phyloP scores from a whole-genome alignment of 2,329 filamentous ascomycete species.

The Periconia digitata region DNA sequence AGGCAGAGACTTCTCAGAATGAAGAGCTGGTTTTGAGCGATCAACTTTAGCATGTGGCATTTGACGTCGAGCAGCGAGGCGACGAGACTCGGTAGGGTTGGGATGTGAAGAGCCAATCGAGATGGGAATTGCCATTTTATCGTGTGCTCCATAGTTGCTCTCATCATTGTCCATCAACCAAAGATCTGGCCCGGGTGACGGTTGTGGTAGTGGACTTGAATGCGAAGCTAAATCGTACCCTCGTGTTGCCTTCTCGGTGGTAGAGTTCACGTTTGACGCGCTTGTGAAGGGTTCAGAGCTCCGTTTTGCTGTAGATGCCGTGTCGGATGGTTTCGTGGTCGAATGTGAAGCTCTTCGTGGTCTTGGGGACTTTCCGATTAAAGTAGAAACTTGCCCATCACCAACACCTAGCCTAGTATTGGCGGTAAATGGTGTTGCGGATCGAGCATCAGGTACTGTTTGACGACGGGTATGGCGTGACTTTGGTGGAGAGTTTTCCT shows the following conservation, averaged over 20 bases:
- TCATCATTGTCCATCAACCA: constrained; percentile 34
- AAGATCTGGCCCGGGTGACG: constrained; percentile 31
- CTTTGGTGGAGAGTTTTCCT: constrained; percentile 36
- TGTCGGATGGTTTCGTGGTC: constrained; percentile 12
- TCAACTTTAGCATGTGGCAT: constrained; percentile 14
- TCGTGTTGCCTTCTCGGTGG: constrained; percentile 26
- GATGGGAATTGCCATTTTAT: constrained; percentile 37
- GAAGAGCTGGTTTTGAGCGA: constrained; percentile 2
- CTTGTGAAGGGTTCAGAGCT: constrained; percentile 22
- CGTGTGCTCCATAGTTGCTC: constrained; percentile 29
- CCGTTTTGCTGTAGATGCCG: constrained; percentile 12
- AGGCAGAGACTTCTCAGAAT: not conserved
- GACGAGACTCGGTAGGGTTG: constrained; percentile 24
- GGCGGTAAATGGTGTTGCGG: constrained; percentile 4
- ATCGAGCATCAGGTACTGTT: constrained; percentile 22
- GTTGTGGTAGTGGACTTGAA: constrained; percentile 36
- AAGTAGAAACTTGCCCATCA: constrained; percentile 20
- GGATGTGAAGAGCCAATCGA: constrained; percentile 29
- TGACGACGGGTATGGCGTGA: constrained; percentile 24
- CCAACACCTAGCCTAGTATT: constrained; percentile 18
- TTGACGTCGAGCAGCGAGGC: constrained; percentile 16
- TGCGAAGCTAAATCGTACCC: constrained; percentile 13
- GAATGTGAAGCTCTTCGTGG: constrained; percentile 5
- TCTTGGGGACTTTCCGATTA: constrained; percentile 23
- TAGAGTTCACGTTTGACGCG: constrained; percentile 16